Conservation (phyloP, 2,329 filamentous ascomycete species). For the Colletotrichum navitas region DNA sequence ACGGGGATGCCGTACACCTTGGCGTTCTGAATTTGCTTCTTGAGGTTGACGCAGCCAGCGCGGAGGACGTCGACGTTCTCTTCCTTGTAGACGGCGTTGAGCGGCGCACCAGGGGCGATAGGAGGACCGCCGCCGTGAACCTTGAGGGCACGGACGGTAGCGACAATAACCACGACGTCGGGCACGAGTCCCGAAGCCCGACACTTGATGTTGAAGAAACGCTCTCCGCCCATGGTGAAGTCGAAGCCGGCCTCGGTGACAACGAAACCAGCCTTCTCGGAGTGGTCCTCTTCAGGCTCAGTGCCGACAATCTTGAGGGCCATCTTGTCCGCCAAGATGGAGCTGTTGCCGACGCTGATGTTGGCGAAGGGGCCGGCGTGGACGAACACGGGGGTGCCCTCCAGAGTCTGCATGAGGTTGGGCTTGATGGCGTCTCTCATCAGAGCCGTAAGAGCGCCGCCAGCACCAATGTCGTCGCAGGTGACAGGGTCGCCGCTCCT, state of each 20-base stretch:
- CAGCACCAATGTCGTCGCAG: conserved; percentile 93
- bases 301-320: conserved; percentile 96
- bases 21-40: conserved; percentile 94
- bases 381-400: conserved; percentile 97
- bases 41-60: conserved; percentile 91
- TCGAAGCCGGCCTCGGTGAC: conserved; percentile 98
- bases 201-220: conserved; percentile 99
- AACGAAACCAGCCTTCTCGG: conserved; percentile 88
- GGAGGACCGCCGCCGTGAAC: conserved; percentile 97
- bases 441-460: conserved; percentile 90
- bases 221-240: conserved; percentile 99
- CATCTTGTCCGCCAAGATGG: conserved; percentile 93
- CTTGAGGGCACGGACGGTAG: conserved; percentile 95
- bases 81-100: conserved; percentile 89
- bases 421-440: conserved; percentile 99
- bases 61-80: conserved; percentile 95
- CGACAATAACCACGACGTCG: conserved; percentile 94
- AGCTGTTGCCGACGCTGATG: conserved; percentile 97
- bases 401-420: conserved; percentile 97
- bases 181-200: conserved; percentile 92
- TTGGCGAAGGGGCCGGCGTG: conserved; percentile 98
- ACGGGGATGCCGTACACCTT: conserved; percentile 91
- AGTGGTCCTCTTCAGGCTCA: conserved; percentile 88
- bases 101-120: conserved; percentile 85
- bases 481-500: conserved; percentile 89